Evolutionary conservation across 331 rosid species (phyloP).

Genomic region (Rosa hybrid): DNA sequence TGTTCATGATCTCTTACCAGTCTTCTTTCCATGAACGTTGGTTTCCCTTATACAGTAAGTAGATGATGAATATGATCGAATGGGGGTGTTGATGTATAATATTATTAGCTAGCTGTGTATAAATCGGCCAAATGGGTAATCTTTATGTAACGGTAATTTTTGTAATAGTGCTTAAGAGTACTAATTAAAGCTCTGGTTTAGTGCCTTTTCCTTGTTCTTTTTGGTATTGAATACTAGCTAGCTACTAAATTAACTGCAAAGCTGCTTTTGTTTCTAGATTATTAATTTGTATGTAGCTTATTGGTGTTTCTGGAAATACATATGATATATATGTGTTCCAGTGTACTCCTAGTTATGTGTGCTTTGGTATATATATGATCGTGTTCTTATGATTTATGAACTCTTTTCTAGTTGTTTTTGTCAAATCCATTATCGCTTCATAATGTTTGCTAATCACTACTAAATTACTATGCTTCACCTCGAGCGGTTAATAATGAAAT

Average conservation of each 20-base stretch:
- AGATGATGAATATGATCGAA: constrained; percentile 16
- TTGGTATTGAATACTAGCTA: constrained; percentile 10
- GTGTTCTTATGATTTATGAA: neutral
- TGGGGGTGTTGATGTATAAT: neutral
- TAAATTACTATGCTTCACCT: neutral
- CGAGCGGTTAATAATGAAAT: neutral
- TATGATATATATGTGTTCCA: neutral
- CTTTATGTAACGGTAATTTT: neutral
- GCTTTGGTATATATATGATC: neutral
- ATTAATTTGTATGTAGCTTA: neutral
- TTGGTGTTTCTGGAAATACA: neutral
- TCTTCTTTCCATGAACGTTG: constrained; percentile 73
- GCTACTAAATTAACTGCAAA: neutral
- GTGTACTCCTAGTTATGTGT: neutral
- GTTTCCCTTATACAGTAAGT: constrained; percentile 51
- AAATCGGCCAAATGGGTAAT: neutral
- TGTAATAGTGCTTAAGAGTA: neutral
- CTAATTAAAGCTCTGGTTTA: neutral
- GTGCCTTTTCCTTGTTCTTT: constrained; percentile 12
- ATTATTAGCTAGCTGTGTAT: neutral
- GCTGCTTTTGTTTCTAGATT: neutral
- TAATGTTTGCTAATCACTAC: neutral
- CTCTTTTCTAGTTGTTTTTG: neutral
- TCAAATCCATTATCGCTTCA: neutral
- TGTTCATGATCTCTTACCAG: constrained; percentile 67